Base-by-base conservation (phyloP, 768 basidiomycete genomes). In the Suillus tomentosus region DNA sequence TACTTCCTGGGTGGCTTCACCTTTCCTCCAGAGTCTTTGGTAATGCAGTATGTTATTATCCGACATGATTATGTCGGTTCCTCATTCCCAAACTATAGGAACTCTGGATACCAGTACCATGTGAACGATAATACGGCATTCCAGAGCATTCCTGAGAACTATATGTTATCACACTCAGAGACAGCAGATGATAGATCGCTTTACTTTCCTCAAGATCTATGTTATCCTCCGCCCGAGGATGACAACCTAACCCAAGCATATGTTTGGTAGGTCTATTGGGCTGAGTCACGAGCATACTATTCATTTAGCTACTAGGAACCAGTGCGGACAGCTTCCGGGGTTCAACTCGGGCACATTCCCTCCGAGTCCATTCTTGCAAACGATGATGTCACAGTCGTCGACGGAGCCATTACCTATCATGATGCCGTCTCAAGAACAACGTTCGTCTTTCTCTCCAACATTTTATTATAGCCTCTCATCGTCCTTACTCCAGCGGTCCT, bases 371-470 rank as follows among this genome's bases (percentile, higher is more conserved):
- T 31, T 40, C 13, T 42, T 55, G 13, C 66, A 37, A 36, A 19
- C 34, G 1, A 45, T 27, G 42, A 11, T n/a, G 34, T 9, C 22
- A 31, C 62, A 62, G 40, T 22, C 22, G 22, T 50, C 19, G 17
- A 27, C 5, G 24, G 39, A 58, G 15, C 67, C 48, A 13, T 65
- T 65, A 62, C 54, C 60, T 14, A 19, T 48, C 13, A 59, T 48
- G 2, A 50, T 43, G 9, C 39, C 60, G 10, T 39, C 39, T 34
- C 22, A 14, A 60, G n/a, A 24, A n/a, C 67, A 57, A 11, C 27
- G 39, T 8, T 47, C 17, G 57, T 58, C 40, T 24, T 55, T 51
- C 17, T 2, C 58, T 39, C 36, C 45, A 39, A 42, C 9, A 61
- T 48, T n/a, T 6, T 17, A 0, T 15, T 48, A 45, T 62, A 14